Conservation (phyloP, 371 early-diverging fungal genomes). For the Actinomortierella ambigua region DNA sequence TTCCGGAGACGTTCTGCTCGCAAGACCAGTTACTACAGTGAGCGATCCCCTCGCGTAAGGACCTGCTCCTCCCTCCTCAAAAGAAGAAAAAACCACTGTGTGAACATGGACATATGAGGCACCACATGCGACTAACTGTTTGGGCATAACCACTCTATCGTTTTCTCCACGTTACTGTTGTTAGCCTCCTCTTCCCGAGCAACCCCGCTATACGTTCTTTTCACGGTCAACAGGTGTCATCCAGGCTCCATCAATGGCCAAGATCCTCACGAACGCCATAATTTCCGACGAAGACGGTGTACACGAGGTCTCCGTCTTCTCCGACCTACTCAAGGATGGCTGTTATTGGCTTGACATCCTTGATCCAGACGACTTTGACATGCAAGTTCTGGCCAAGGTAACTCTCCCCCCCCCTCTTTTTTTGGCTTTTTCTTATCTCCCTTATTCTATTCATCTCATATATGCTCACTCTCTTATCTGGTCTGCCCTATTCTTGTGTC, state of each 20-base stretch:
- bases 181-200: slow-evolving; percentile 26
- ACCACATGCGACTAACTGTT: too few species aligned
- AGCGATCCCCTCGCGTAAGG: slow-evolving; percentile 32
- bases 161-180: neutral
- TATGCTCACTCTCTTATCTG: neutral
- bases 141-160: neutral
- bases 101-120: neutral
- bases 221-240: slow-evolving; percentile 27
- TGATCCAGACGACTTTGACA: slow-evolving; percentile 76
- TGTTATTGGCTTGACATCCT: slow-evolving; percentile 88
- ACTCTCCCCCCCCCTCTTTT: neutral
- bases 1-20: slow-evolving; percentile 23
- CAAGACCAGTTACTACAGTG: slow-evolving; percentile 33
- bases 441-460: neutral
- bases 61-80: too few species aligned
- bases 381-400: slow-evolving; percentile 64
- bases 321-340: slow-evolving; percentile 48
- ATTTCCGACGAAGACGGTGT: slow-evolving; percentile 7
- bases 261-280: slow-evolving; percentile 12
- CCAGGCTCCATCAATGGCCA: slow-evolving; percentile 23
- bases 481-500: neutral
- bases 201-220: slow-evolving; percentile 30
- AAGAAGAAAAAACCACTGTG: too few species aligned
- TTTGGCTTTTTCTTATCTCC: neutral
- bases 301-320: slow-evolving; percentile 16